Percentiles rank a stretch among this genome's conserved stretches.
Conservation (phyloP, 2,329 filamentous ascomycete species). For the Stagonosporopsis chrysanthemi region DNA sequence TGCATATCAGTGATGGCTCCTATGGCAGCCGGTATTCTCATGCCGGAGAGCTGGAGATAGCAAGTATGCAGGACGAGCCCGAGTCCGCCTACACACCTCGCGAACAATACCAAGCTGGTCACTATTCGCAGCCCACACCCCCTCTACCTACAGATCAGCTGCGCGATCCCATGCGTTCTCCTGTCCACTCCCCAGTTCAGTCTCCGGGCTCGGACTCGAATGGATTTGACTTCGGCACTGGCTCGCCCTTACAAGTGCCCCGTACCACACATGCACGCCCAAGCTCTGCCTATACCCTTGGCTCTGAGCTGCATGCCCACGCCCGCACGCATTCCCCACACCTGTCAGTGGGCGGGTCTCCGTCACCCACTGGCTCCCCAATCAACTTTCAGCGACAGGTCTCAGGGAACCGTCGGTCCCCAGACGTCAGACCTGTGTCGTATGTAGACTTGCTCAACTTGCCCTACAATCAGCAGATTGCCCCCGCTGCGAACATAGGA, state of each 20-base stretch:
- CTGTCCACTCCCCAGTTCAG: constrained; percentile 31
- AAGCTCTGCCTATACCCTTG: constrained; percentile 76
- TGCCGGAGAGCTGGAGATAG: constrained; percentile 40
- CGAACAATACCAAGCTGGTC: constrained; percentile 31
- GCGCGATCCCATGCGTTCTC: constrained; percentile 37
- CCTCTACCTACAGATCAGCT: constrained; percentile 33
- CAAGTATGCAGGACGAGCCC: constrained; percentile 34
- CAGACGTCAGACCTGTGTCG: constrained; percentile 65
- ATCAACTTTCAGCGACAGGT: constrained; percentile 55
- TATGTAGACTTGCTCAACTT: constrained; percentile 69
- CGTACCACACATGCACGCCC: constrained; percentile 72
- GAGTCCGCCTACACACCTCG: constrained; percentile 32
- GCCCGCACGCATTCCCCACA: constrained; percentile 66
- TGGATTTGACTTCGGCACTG: constrained; percentile 42
- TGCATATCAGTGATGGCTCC: constrained; percentile 44
- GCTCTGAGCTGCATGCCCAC: constrained; percentile 71
- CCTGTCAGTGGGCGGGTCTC: constrained; percentile 55
- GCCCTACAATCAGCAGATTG: constrained; percentile 82
- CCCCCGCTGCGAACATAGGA: constrained; percentile 70
- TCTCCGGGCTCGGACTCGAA: constrained; percentile 46
- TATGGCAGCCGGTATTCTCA: constrained; percentile 45
- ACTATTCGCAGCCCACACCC: constrained; percentile 34
- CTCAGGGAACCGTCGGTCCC: constrained; percentile 63
- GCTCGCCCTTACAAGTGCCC: constrained; percentile 50
- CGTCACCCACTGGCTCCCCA: constrained; percentile 52